Conservation (phyloP, 2,329 filamentous ascomycete species). For the Ophiognomonia clavigignenti-juglandacearum region DNA sequence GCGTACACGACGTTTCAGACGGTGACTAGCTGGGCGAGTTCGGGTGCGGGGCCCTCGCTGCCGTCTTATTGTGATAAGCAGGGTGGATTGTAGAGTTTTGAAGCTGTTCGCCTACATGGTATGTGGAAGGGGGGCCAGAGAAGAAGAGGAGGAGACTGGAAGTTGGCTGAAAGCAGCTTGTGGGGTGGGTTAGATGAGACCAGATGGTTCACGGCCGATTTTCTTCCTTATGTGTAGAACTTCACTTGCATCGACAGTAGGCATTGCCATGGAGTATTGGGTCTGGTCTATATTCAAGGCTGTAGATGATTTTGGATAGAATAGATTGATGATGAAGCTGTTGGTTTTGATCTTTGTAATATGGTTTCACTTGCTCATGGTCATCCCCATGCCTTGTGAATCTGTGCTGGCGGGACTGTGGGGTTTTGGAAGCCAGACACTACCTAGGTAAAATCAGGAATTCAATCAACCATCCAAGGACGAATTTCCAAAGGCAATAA, state of each 20-base stretch:
- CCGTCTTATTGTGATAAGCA: conserved; percentile 52
- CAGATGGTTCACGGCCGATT: too few species aligned
- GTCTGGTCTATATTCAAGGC: neutral
- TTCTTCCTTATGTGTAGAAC: conserved; percentile 8
- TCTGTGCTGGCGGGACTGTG: too few species aligned
- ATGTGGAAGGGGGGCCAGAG: too few species aligned
- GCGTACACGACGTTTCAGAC: conserved; percentile 87
- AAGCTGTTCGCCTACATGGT: too few species aligned
- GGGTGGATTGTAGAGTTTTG: conserved; percentile 19
- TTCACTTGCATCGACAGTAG: conserved; percentile 5
- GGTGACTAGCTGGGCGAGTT: conserved; percentile 74
- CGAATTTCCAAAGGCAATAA: too few species aligned
- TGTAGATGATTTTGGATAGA: conserved; percentile 6
- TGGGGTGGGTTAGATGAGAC: too few species aligned
- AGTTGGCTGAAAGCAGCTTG: neutral
- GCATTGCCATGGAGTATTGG: conserved; percentile 6
- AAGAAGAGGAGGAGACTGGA: neutral
- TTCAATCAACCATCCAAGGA: too few species aligned
- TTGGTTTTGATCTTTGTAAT: too few species aligned
- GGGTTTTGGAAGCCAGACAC: too few species aligned
- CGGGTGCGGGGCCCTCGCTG: conserved; percentile 32
- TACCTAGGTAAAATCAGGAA: too few species aligned
- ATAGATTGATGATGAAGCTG: conserved; percentile 9
- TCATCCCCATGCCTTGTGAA: too few species aligned
- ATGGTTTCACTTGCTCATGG: too few species aligned